These are phyloP conservation scores for Cyamopsis tetragonoloba DNA, from an alignment of 306 rosid genomes.

Conservation along the genomic window DNA sequence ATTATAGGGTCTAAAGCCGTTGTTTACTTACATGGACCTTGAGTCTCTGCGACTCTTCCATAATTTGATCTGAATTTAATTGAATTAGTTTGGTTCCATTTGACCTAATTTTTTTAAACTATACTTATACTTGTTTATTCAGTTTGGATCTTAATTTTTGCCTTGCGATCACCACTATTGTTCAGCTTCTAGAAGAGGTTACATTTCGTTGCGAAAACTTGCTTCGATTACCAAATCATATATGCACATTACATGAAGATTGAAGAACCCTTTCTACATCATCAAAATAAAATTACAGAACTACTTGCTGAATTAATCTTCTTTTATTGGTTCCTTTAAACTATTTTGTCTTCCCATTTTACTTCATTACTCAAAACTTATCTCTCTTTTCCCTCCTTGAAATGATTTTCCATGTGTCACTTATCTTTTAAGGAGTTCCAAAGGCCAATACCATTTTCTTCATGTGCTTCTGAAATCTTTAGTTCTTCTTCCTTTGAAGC, in stretches of 20 bases:
- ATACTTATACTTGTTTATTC: not conserved
- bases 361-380: conserved; percentile 41
- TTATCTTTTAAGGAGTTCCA: not conserved
- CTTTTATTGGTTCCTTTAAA: conserved; percentile 41
- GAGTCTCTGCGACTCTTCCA: too few relatives aligned
- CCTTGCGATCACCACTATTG: not conserved
- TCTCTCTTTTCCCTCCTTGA: not conserved
- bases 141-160: not conserved
- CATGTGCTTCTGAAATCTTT: conserved; percentile 5
- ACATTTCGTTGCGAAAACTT: conserved; percentile 23
- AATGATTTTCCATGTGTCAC: conserved; percentile 16
- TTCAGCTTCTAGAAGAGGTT: too few relatives aligned
- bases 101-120: too few relatives aligned
- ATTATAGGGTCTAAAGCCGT: too few relatives aligned
- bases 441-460: not conserved
- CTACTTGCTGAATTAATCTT: conserved; percentile 34
- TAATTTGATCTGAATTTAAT: too few relatives aligned
- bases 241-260: conserved; percentile 18
- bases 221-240: conserved; percentile 13
- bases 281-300: conserved; percentile 34
- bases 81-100: too few relatives aligned
- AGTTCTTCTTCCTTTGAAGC: conserved; percentile 46
- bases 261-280: conserved; percentile 26
- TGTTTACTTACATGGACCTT: too few relatives aligned
- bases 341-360: conserved; percentile 35